Conservation (phyloP, 1,284 basidiomycete genomes). For the Rhodotorula mucilaginosa region DNA sequence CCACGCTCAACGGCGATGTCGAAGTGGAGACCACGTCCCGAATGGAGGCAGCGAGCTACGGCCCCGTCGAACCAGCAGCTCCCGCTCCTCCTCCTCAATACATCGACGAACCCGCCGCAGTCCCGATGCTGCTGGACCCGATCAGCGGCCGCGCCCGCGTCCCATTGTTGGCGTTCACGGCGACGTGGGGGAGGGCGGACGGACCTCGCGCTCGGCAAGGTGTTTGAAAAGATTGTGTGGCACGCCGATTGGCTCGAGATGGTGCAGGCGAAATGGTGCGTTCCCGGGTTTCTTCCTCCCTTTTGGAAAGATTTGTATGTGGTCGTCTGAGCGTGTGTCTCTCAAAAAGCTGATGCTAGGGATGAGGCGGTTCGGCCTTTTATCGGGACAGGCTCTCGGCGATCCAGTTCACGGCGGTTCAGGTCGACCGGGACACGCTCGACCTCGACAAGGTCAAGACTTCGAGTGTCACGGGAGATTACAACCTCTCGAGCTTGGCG, state of each 20-base stretch:
- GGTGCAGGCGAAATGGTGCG: slow-evolving; percentile 85
- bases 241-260: slow-evolving; percentile 90
- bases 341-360: not conserved
- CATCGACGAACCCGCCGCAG: slow-evolving; percentile 42
- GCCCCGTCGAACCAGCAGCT: not conserved
- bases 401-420: slow-evolving; percentile 76
- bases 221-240: slow-evolving; percentile 89
- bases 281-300: no score
- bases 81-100: not conserved
- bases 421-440: slow-evolving; percentile 58
- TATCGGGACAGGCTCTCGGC: slow-evolving; percentile 66
- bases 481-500: slow-evolving; percentile 69
- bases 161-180: slow-evolving; percentile 91
- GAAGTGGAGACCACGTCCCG: no score
- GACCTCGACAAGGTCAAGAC: slow-evolving; percentile 66
- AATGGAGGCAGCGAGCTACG: no score
- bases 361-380: no score
- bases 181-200: slow-evolving; percentile 90
- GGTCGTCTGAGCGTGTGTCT: no score
- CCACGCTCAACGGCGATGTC: no score
- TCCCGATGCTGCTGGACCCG: slow-evolving; percentile 8
- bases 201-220: slow-evolving; percentile 80
- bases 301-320: no score
- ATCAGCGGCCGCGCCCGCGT: slow-evolving; percentile 51
- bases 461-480: slow-evolving; percentile 70